Evolutionary conservation across 2,329 filamentous ascomycete species (phyloP).

Genomic region (Lasiodiplodia gonubiensis): DNA sequence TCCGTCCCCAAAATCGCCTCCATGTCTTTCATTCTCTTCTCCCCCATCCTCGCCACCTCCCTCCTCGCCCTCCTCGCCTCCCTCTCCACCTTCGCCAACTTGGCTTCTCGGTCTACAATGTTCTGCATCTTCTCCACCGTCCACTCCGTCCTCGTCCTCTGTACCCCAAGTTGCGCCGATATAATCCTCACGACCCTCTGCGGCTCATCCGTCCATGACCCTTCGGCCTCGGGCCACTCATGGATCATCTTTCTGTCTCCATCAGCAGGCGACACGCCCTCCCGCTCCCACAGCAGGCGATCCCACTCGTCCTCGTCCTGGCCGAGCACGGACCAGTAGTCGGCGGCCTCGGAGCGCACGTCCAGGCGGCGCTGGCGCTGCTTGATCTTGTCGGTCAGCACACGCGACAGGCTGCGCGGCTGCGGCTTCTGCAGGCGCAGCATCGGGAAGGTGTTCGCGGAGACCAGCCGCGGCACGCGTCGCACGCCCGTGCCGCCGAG

Average conservation of each 20-base stretch:
- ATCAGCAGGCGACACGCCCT: constrained; percentile 10
- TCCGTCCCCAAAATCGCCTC: background rate
- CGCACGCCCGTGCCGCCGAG: constrained; percentile 58
- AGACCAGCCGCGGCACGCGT: constrained; percentile 64
- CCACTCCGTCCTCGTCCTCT: constrained; percentile 37
- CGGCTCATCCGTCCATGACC: constrained; percentile 40
- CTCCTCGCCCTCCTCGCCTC: constrained; percentile 2
- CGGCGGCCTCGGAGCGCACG: constrained; percentile 46
- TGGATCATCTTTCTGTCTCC: constrained; percentile 17
- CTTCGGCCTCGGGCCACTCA: constrained; percentile 20
- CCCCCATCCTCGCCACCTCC: background rate
- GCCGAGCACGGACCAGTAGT: constrained; percentile 47
- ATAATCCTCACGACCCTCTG: background rate
- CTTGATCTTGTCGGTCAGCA: constrained; percentile 60
- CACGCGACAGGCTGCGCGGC: constrained; percentile 61
- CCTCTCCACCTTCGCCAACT: constrained; percentile 49
- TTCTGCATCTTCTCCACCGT: constrained; percentile 51
- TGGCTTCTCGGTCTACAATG: constrained; percentile 56
- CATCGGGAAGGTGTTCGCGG: constrained; percentile 65
- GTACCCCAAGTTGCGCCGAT: constrained; percentile 25
- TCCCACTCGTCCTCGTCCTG: constrained; percentile 59
- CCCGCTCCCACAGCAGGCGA: constrained; percentile 37
- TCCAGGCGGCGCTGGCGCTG: constrained; percentile 50
- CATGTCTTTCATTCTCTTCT: background rate
- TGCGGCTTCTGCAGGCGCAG: constrained; percentile 72